A percentile compares a stretch with the other conserved stretches of the same genome.
These are phyloP conservation scores for Talaromyces sp. DNA, from an alignment of 2,329 filamentous ascomycete genomes.

Conservation along the genomic window DNA sequence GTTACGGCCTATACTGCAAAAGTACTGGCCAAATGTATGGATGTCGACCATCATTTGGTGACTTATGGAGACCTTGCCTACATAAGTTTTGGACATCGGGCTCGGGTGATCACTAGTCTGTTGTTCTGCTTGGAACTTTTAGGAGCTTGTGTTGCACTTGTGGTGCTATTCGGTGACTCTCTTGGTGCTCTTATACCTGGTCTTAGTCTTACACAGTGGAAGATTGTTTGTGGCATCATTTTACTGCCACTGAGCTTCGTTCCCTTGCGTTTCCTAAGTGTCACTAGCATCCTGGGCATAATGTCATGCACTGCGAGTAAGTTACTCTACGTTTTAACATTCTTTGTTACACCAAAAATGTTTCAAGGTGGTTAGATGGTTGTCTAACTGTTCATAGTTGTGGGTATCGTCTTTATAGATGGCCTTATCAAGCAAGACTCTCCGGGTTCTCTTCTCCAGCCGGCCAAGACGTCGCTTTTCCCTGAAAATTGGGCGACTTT, in stretches of 20 bases:
- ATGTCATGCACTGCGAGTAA: conserved; percentile 80
- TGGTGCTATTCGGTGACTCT: conserved; percentile 91
- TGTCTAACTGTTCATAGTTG: conserved; percentile 54
- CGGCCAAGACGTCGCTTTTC: conserved; percentile 73
- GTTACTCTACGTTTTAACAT: conserved; percentile 36
- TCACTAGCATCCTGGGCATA: conserved; percentile 90
- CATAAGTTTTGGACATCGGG: conserved; percentile 78
- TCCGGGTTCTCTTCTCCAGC: conserved; percentile 78
- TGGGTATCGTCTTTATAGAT: conserved; percentile 75
- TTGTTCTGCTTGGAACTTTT: conserved; percentile 84
- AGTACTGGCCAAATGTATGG: conserved; percentile 79
- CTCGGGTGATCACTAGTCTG: conserved; percentile 74
- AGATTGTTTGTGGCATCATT: conserved; percentile 72
- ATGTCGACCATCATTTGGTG: conserved; percentile 76
- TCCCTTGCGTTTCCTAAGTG: conserved; percentile 75
- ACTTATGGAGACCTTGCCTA: conserved; percentile 93
- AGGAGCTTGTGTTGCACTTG: conserved; percentile 80
- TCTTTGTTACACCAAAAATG: background rate
- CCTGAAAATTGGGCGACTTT: conserved; percentile 82
- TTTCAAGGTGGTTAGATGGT: background rate
- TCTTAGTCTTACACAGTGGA: conserved; percentile 68
- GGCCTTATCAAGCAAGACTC: conserved; percentile 74
- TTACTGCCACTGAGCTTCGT: conserved; percentile 79
- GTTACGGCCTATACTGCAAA: conserved; percentile 82
- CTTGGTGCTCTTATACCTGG: conserved; percentile 72